Percentiles rank a stretch among this genome's conserved stretches.
These are phyloP conservation scores for Salix suchowensis DNA, from an alignment of 345 rosid species.

Conservation along the genomic window DNA sequence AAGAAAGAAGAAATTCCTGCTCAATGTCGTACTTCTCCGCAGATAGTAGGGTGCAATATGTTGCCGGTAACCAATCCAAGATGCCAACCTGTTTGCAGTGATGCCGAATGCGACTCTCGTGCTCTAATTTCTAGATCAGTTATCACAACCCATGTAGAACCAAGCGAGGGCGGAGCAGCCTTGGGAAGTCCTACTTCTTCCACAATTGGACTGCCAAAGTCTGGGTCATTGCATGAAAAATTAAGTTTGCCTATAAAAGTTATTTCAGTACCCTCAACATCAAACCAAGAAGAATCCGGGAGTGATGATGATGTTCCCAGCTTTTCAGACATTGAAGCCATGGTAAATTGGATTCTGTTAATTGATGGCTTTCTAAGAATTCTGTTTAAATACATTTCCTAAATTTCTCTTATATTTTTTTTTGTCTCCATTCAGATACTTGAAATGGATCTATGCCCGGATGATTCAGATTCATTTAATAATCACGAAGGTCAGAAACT, in stretches of 20 bases:
- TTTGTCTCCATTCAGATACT: constrained; percentile 39
- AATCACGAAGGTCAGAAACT: constrained; percentile 40
- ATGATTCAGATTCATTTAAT: constrained; percentile 33
- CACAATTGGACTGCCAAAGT: constrained; percentile 14
- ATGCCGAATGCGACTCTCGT: constrained; percentile 24
- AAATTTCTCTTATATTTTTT: not conserved
- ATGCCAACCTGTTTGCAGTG: constrained; percentile 13
- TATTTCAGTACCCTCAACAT: constrained; percentile 22
- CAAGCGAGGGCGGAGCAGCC: constrained; percentile 16
- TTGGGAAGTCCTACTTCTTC: constrained; percentile 11
- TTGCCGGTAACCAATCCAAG: constrained; percentile 24
- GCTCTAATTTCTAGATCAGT: constrained; percentile 14
- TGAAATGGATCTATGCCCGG: constrained; percentile 50
- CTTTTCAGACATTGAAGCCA: constrained; percentile 32
- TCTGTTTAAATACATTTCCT: not conserved
- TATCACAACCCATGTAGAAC: constrained; percentile 13
- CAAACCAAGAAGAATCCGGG: constrained; percentile 39
- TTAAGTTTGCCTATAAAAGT: constrained; percentile 13
- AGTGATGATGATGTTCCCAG: constrained; percentile 23
- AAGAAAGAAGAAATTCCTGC: constrained; percentile 26
- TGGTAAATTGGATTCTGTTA: constrained; percentile 36
- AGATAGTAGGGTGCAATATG: constrained; percentile 6
- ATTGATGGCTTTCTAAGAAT: constrained; percentile 4
- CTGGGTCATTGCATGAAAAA: constrained; percentile 17
- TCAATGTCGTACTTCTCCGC: constrained; percentile 14